phyloP scores from a whole-genome alignment of 331 rosid species.

The Quercus phellos region DNA sequence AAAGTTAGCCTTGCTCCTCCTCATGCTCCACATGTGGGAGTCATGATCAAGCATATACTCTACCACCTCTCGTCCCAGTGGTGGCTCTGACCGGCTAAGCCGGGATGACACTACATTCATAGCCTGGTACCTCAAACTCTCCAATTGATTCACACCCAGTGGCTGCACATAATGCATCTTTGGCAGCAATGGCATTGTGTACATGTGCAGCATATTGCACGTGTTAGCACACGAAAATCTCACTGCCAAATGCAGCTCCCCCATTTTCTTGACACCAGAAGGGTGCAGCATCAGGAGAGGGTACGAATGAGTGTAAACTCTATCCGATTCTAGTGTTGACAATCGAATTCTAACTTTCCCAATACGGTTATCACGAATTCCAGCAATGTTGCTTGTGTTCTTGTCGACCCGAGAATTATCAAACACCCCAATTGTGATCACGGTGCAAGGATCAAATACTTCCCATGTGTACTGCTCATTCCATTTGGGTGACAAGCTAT shows the following conservation, averaged over 20 bases:
- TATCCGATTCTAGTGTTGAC: constrained; percentile 48
- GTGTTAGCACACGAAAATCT: constrained; percentile 46
- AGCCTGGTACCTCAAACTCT: constrained; percentile 45
- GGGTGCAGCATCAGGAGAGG: constrained; percentile 53
- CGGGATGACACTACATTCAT: constrained; percentile 40
- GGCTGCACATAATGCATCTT: constrained; percentile 54
- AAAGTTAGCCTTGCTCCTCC: constrained; percentile 49
- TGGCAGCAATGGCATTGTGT: constrained; percentile 48
- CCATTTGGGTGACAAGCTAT: constrained; percentile 56
- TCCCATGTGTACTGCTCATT: constrained; percentile 70
- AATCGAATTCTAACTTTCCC: constrained; percentile 55
- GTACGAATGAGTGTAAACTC: constrained; percentile 57
- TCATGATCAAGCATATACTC: constrained; percentile 63
- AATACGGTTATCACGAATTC: constrained; percentile 33
- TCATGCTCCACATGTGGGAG: constrained; percentile 41
- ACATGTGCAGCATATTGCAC: constrained; percentile 44
- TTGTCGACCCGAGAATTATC: constrained; percentile 46
- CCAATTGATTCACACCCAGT: constrained; percentile 44
- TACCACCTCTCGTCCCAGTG: constrained; percentile 47
- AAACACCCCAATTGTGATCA: constrained; percentile 49
- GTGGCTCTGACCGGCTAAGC: constrained; percentile 52
- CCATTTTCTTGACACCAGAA: constrained; percentile 59
- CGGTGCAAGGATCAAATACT: constrained; percentile 61
- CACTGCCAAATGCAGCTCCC: constrained; percentile 59
- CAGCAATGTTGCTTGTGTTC: constrained; percentile 10